These are phyloP conservation scores for Paraphoma sp. DNA, from an alignment of 2,329 filamentous ascomycete genomes.

Conservation along the genomic window DNA sequence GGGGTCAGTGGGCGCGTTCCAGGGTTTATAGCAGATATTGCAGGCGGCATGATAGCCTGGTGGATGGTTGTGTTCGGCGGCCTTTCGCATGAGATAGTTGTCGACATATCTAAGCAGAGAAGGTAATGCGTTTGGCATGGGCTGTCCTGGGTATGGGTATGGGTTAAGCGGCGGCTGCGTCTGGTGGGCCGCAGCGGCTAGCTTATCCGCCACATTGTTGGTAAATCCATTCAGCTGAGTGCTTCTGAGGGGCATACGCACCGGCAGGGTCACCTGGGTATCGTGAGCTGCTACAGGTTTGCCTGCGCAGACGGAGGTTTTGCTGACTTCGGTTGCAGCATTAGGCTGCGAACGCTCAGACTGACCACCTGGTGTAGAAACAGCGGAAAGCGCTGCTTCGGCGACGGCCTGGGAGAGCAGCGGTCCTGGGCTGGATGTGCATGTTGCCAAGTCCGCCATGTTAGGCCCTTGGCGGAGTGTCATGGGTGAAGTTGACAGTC, in stretches of 20 bases:
- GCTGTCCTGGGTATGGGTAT: background rate
- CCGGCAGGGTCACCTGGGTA: background rate
- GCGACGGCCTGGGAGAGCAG: background rate
- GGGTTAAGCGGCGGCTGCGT: background rate
- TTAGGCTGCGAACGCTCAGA: background rate
- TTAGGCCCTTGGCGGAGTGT: background rate
- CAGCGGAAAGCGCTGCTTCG: background rate
- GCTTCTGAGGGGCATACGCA: background rate
- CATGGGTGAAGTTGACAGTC: background rate
- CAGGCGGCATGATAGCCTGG: conserved; percentile 7
- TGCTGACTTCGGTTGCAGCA: background rate
- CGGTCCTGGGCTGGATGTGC: background rate
- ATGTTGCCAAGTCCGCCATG: background rate
- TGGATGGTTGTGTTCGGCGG: conserved; percentile 13
- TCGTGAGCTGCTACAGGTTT: background rate
- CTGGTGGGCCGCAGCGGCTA: background rate
- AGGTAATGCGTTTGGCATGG: conserved; percentile 5
- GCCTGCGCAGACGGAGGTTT: background rate
- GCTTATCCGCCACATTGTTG: background rate
- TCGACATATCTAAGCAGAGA: conserved; percentile 32
- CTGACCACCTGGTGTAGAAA: background rate
- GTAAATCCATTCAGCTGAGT: background rate
- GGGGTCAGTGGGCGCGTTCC: conserved; percentile 5
- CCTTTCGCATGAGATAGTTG: conserved; percentile 17
- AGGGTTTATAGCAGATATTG: conserved; percentile 12